A percentile compares a stretch with the other conserved stretches of the same genome.
phyloP scores from a whole-genome alignment of 345 rosid species.

The Hibiscus tridactylites region DNA sequence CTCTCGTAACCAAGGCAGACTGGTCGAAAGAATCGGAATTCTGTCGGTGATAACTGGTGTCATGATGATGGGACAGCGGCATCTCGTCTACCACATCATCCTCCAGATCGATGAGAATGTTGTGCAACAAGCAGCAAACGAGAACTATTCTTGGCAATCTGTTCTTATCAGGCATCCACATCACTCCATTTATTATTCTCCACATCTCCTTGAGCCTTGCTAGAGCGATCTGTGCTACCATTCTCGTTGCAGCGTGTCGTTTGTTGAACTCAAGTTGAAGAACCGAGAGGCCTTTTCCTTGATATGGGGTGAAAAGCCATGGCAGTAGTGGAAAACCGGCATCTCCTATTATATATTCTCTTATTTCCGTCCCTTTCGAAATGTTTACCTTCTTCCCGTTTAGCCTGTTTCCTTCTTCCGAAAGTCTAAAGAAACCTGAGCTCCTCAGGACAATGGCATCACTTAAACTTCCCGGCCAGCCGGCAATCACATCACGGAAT shows the following conservation, averaged over 20 bases:
- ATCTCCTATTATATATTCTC: too few species aligned
- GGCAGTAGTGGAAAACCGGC: too few species aligned
- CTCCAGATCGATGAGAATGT: constrained; percentile 51
- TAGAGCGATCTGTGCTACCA: constrained; percentile 30
- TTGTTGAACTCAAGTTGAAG: too few species aligned
- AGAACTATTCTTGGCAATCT: constrained; percentile 51
- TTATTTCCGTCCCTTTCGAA: too few species aligned
- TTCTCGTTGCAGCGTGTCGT: too few species aligned
- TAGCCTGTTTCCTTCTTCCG: constrained; percentile 54
- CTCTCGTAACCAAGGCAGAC: constrained; percentile 20
- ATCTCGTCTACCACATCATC: constrained; percentile 38
- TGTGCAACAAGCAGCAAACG: constrained; percentile 68
- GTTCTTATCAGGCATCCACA: constrained; percentile 74
- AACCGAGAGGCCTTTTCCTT: too few species aligned
- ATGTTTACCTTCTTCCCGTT: constrained; percentile 34
- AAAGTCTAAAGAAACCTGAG: constrained; percentile 51
- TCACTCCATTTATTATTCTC: constrained; percentile 60
- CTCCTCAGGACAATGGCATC: constrained; percentile 50
- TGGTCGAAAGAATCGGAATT: constrained; percentile 30
- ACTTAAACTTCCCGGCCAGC: constrained; percentile 64
- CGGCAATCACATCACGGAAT: constrained; percentile 49
- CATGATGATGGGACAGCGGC: constrained; percentile 40
- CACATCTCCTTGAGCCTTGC: constrained; percentile 63
- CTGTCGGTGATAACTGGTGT: constrained; percentile 38
- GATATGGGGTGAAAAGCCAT: too few species aligned